Evolutionary conservation across 2,329 filamentous ascomycete species (phyloP), one percentile per base, ranked within the genome.

Genomic region (Pestalotiopsis sp.): DNA sequence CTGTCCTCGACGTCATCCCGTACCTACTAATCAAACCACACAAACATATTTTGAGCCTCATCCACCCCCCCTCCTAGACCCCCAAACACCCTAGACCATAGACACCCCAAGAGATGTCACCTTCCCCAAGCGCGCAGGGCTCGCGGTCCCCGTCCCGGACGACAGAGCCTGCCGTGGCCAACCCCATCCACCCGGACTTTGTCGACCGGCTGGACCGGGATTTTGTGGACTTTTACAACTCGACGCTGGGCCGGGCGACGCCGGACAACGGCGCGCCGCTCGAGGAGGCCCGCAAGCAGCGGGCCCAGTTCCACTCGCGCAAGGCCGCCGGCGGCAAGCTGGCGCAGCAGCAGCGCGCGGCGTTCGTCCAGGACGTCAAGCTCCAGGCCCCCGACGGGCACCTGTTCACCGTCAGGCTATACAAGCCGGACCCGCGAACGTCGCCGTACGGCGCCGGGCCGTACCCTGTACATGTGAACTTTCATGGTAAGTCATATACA

Each of bases 391-490:
- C 17, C n/a, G 65, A 66, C 23, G 65, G 65, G 31, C 20, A 60
- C 60, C 31, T 59, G 3, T 66, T 66, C 31, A 66, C 65, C 14
- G 65, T 52, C 12, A 25, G 65, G 31, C 27, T 66, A 11, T 66
- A 66, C 25, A 59, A 31, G 20, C 65, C 65, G 9, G 65, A 66
- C 27, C 56, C 65, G 58, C 52, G 65, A 2, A 41, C 65, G 13
- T 66, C 65, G 27, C 65, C 52, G 20, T 66, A 59, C 36, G 65
- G 65, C 5, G 56, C 65, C 12, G 65, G 65, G 7, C 65, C 65
- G 13, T 66, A 66, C 20, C 65, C 65, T 11, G 56, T 66, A n/a
- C 65, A 66, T 40, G 31, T 66, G n/a, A 66, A 66, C 52, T 66
- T 66, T 56, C 65, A 66, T 31, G 65, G 64, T 57, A 31, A 65